Evolutionary conservation across 2,329 filamentous ascomycete genomes (phyloP).

Genomic region (Colletotrichum lupini): DNA sequence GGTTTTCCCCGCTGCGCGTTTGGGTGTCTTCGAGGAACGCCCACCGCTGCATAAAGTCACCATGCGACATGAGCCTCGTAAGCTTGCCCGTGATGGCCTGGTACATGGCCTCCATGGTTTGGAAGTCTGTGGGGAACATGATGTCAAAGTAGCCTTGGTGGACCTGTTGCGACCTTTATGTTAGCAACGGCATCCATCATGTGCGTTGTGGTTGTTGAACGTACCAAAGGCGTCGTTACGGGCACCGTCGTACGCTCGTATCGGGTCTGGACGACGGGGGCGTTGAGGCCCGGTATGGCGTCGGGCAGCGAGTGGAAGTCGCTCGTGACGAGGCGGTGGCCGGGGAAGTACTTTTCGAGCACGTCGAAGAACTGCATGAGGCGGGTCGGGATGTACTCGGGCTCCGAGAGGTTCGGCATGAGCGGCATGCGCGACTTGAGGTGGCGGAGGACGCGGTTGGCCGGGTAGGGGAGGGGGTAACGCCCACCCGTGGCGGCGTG

Average conservation of each 20-base stretch:
- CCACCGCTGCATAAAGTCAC: slow-evolving; percentile 91
- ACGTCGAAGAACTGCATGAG: slow-evolving; percentile 98
- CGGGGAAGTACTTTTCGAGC: slow-evolving; percentile 87
- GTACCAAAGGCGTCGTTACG: slow-evolving; percentile 88
- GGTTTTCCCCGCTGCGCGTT: slow-evolving; percentile 92
- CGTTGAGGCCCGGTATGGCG: slow-evolving; percentile 85
- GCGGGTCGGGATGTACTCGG: slow-evolving; percentile 94
- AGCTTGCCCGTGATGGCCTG: slow-evolving; percentile 92
- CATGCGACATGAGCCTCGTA: slow-evolving; percentile 85
- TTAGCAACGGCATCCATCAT: slow-evolving; percentile 5
- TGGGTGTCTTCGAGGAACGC: slow-evolving; percentile 90
- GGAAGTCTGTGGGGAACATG: slow-evolving; percentile 96
- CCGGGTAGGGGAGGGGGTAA: slow-evolving; percentile 71
- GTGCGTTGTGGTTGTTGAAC: slow-evolving; percentile 43
- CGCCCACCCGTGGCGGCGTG: slow-evolving; percentile 76
- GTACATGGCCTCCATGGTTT: slow-evolving; percentile 91
- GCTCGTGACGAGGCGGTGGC: slow-evolving; percentile 86
- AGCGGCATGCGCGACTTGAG: slow-evolving; percentile 76
- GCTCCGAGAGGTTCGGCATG: slow-evolving; percentile 78
- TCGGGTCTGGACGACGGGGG: slow-evolving; percentile 94
- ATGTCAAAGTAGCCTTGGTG: slow-evolving; percentile 99
- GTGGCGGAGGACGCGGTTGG: slow-evolving; percentile 66
- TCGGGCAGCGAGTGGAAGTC: slow-evolving; percentile 92
- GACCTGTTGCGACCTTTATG: slow-evolving; percentile 64
- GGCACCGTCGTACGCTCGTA: slow-evolving; percentile 89